Percentiles rank a stretch among this genome's conserved stretches.
Evolutionary conservation across 1,139 yeast species (phyloP).

Genomic region (Debaryomycetaceae sp.): DNA sequence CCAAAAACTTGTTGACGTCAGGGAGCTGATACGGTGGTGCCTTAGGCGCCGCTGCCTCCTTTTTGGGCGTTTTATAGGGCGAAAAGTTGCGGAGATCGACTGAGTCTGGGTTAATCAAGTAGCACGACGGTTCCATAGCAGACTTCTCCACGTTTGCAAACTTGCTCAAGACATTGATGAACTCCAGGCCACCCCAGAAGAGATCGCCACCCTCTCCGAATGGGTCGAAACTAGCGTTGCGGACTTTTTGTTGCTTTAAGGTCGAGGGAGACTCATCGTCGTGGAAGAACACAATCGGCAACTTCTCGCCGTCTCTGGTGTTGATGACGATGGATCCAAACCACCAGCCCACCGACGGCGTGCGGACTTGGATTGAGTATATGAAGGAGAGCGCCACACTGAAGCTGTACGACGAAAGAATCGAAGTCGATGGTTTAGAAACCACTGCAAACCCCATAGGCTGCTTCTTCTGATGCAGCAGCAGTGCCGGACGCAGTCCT

Average conservation of each 20-base stretch:
- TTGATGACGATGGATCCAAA: constrained; percentile 79
- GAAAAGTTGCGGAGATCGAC: constrained; percentile 76
- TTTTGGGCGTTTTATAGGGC: constrained; percentile 42
- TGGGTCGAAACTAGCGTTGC: constrained; percentile 68
- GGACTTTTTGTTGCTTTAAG: constrained; percentile 49
- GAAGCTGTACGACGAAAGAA: constrained; percentile 62
- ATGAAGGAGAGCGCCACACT: constrained; percentile 55
- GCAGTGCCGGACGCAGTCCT: no score
- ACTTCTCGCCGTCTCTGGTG: constrained; percentile 61
- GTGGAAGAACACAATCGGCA: constrained; percentile 87
- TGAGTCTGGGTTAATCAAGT: constrained; percentile 73
- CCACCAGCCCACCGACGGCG: constrained; percentile 88
- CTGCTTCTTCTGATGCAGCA: constrained; percentile 6
- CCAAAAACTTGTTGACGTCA: constrained; percentile 46
- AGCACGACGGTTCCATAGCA: constrained; percentile 65
- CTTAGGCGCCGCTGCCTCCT: constrained; percentile 11
- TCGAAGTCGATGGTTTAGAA: constrained; percentile 47
- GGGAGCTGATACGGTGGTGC: constrained; percentile 32
- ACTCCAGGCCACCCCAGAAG: constrained; percentile 91
- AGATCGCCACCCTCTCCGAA: constrained; percentile 60
- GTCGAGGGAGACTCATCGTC: constrained; percentile 84
- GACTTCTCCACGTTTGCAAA: constrained; percentile 65
- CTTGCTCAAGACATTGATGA: constrained; percentile 50
- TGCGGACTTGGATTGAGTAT: constrained; percentile 77
- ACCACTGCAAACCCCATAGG: constrained; percentile 22